A percentile compares a stretch with the other conserved stretches of the same genome.
phyloP scores from a whole-genome alignment of 2,329 filamentous ascomycete species.

The Neonectria faginata region DNA sequence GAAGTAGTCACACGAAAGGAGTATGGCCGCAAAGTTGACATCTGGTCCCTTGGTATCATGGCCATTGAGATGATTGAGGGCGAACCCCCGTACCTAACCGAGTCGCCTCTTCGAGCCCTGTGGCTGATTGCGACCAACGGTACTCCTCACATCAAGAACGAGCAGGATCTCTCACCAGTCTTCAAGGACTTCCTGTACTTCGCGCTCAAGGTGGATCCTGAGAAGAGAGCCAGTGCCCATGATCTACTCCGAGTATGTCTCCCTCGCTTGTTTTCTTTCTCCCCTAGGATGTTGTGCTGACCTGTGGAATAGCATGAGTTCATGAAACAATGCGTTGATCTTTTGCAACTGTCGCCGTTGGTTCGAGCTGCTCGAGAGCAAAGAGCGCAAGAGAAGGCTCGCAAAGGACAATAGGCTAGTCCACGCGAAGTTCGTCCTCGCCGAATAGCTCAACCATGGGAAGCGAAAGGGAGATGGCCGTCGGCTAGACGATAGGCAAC shows the following conservation, averaged over 20 bases:
- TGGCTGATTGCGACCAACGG: constrained; percentile 98
- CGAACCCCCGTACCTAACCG: constrained; percentile 95
- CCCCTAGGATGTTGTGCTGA: constrained; percentile 32
- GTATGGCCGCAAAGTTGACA: constrained; percentile 98
- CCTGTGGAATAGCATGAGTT: constrained; percentile 75
- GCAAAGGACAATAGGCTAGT: constrained; percentile 63
- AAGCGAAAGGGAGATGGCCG: constrained; percentile 29
- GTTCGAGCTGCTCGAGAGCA: constrained; percentile 88
- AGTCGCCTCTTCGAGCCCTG: constrained; percentile 90
- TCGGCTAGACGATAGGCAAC: constrained; percentile 35
- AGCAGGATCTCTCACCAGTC: constrained; percentile 80
- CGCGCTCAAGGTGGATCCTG: constrained; percentile 95
- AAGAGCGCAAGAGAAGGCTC: constrained; percentile 84
- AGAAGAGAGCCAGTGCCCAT: constrained; percentile 95
- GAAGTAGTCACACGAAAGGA: constrained; percentile 98
- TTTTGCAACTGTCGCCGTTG: constrained; percentile 83
- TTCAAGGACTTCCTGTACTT: constrained; percentile 95
- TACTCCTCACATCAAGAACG: constrained; percentile 94
- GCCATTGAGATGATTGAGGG: constrained; percentile 99
- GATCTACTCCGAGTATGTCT: constrained; percentile 86
- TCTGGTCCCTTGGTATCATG: constrained; percentile 99
- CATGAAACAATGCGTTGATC: constrained; percentile 80
- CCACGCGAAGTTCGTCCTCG: constrained; percentile 25
- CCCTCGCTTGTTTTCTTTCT: constrained; percentile 48
- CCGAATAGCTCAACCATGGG: constrained; percentile 11